These are phyloP conservation scores for Solanum hybrid DNA, from an alignment of 305 asterid genomes.

Conservation along the genomic window DNA sequence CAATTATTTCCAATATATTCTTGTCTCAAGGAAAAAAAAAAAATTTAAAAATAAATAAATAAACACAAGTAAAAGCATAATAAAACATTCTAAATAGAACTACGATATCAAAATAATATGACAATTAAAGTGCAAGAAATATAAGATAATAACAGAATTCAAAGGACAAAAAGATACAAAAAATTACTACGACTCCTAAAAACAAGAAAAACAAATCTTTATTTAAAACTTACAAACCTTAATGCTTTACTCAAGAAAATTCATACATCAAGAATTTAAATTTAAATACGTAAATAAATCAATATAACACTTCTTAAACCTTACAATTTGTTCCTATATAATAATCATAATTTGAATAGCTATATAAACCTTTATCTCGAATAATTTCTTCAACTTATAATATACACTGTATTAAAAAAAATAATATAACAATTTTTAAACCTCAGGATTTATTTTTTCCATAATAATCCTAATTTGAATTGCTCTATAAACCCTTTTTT, in stretches of 20 bases:
- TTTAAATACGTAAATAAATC: not conserved
- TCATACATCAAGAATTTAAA: not conserved
- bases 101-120: not conserved
- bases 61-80: too few relatives aligned
- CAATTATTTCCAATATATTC: too few relatives aligned
- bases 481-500: not conserved
- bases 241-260: not conserved
- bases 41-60: too few relatives aligned
- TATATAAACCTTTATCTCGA: too few relatives aligned
- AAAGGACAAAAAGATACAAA: too few relatives aligned
- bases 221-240: too few relatives aligned
- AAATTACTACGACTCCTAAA: not conserved
- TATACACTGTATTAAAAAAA: too few relatives aligned
- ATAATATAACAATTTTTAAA: too few relatives aligned
- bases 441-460: not conserved
- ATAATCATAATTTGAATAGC: not conserved
- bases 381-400: too few relatives aligned
- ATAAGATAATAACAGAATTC: too few relatives aligned
- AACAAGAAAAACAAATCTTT: too few relatives aligned
- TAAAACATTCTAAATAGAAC: not conserved
- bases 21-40: not conserved
- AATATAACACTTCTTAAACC: not conserved
- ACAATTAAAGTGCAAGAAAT: too few relatives aligned
- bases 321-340: not conserved
- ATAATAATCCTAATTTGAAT: not conserved